Percentiles rank a stretch among this genome's conserved stretches.
Conservation (phyloP, 306 rosid genomes). For the Cicer judaicum region DNA sequence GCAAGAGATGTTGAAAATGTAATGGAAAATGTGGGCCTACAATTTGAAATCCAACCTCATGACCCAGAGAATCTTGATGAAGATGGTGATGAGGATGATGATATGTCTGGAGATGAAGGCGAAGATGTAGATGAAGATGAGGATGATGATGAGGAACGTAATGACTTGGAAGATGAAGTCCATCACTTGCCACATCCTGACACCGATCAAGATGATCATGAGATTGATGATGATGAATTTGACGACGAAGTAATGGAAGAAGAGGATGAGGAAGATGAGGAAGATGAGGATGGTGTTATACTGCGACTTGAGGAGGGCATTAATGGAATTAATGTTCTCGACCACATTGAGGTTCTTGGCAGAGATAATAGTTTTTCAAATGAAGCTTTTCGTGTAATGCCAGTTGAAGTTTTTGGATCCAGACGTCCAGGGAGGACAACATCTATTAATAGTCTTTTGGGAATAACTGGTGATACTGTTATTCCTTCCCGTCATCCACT, state of each 20-base stretch:
- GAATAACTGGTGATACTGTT: constrained; percentile 81
- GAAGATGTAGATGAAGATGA: constrained; percentile 95
- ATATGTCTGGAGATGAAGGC: constrained; percentile 96
- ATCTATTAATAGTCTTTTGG: constrained; percentile 93
- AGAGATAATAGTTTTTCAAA: constrained; percentile 84
- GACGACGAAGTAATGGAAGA: constrained; percentile 98
- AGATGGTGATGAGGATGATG: constrained; percentile 88
- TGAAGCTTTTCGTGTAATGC: constrained; percentile 95
- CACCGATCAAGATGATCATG: constrained; percentile 98
- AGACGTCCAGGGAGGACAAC: constrained; percentile 96
- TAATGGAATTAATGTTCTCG: constrained; percentile 96
- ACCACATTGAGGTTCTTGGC: constrained; percentile 94
- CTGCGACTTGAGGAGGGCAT: constrained; percentile 97
- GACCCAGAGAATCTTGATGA: constrained; percentile 89
- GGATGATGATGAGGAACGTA: constrained; percentile 91
- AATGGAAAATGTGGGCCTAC: constrained; percentile 70
- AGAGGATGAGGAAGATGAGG: constrained; percentile 97
- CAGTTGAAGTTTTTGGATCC: constrained; percentile 94
- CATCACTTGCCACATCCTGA: constrained; percentile 95
- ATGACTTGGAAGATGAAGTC: constrained; percentile 85
- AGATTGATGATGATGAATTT: constrained; percentile 96
- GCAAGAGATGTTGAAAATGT: constrained; percentile 77
- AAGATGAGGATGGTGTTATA: constrained; percentile 97
- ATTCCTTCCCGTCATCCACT: constrained; percentile 94
- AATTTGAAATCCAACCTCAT: constrained; percentile 81